These are phyloP conservation scores for Solanum okadae DNA, from an alignment of 257 asterid genomes.

Conservation along the genomic window DNA sequence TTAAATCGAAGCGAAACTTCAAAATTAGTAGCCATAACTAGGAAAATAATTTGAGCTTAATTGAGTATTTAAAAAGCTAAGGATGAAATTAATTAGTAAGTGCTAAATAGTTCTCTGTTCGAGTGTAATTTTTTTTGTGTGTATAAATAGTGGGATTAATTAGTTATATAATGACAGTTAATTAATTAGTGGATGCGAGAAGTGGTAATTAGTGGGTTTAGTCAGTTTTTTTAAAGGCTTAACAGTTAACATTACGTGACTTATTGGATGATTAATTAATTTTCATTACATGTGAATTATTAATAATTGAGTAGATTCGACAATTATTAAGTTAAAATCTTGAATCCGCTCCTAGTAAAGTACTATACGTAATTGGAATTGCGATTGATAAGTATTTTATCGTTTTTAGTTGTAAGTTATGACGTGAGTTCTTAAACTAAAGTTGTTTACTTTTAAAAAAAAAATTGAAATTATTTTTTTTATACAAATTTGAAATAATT, in stretches of 20 bases:
- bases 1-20: not conserved
- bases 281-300: not conserved
- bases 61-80: not conserved
- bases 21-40: conserved; percentile 24
- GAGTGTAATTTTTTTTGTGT: not conserved
- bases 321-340: not conserved
- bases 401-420: not conserved
- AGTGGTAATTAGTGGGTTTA: conserved; percentile 8
- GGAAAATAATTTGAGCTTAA: not conserved
- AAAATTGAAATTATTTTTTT: no score
- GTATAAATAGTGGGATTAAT: not conserved
- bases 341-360: fast-evolving
- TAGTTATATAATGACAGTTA: not conserved
- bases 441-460: not conserved
- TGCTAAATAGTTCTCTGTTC: not conserved
- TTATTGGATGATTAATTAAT: not conserved
- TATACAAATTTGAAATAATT: not conserved
- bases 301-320: not conserved
- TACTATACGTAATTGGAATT: not conserved
- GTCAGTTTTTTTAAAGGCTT: not conserved
- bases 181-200: not conserved
- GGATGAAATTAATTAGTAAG: not conserved
- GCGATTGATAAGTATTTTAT: not conserved
- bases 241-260: not conserved
- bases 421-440: not conserved